phyloP scores from a whole-genome alignment of 331 rosid genomes.

The Quercus phellos region DNA sequence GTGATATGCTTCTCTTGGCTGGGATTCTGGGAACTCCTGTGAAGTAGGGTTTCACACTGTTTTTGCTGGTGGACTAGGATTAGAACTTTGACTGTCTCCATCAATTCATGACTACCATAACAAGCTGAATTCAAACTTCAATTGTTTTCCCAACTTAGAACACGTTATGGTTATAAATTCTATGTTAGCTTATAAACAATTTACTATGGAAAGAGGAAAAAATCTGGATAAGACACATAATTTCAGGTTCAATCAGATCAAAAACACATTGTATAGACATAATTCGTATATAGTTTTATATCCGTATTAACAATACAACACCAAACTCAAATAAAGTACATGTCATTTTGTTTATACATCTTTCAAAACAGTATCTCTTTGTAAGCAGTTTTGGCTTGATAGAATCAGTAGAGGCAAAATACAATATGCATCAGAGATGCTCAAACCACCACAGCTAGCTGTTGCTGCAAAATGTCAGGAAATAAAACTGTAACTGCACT shows the following conservation, averaged over 20 bases:
- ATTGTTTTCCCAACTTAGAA: not conserved
- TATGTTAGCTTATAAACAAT: not conserved
- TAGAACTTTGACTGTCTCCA: not conserved
- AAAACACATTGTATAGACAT: slow-evolving; percentile 16
- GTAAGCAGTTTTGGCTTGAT: slow-evolving; percentile 31
- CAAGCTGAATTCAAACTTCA: not conserved
- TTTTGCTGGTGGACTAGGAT: not conserved
- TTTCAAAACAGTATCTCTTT: slow-evolving; percentile 25
- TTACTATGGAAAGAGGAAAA: not conserved
- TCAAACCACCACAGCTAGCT: slow-evolving; percentile 29
- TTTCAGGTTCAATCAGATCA: slow-evolving; percentile 12
- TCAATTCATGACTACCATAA: too few relatives aligned
- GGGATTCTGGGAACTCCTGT: not conserved
- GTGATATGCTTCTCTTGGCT: not conserved
- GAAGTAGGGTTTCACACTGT: not conserved
- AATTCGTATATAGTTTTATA: slow-evolving; percentile 22
- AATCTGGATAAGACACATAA: not conserved
- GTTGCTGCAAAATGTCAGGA: slow-evolving; percentile 29
- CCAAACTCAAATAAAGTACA: slow-evolving; percentile 24
- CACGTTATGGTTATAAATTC: not conserved
- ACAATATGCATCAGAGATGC: slow-evolving; percentile 24
- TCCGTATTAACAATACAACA: slow-evolving; percentile 17
- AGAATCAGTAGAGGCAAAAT: slow-evolving; percentile 32
- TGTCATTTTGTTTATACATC: slow-evolving; percentile 24
- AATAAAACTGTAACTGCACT: slow-evolving; percentile 20